phyloP scores from a whole-genome alignment of 345 rosid species.

The Aethionema arabicum region DNA sequence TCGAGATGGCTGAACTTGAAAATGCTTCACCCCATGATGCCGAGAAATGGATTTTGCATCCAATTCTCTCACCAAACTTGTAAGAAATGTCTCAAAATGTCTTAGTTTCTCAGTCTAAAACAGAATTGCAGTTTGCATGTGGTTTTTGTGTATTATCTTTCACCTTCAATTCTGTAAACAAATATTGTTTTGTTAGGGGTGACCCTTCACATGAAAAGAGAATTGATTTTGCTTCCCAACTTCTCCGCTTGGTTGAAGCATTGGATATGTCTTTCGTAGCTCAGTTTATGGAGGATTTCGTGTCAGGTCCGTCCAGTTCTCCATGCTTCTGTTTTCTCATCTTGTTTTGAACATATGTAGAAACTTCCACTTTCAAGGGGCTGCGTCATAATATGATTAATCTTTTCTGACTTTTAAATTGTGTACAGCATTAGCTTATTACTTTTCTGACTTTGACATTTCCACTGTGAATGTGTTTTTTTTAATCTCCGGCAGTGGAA shows the following conservation, averaged over 20 bases:
- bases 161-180: constrained; percentile 25
- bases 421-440: constrained; percentile 23
- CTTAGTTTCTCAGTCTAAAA: constrained; percentile 24
- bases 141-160: constrained; percentile 25
- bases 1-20: constrained; percentile 96
- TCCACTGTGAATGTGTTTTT: constrained; percentile 4
- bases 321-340: constrained; percentile 18
- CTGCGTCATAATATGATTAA: not conserved
- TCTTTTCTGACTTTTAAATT: constrained; percentile 5
- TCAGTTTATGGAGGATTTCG: constrained; percentile 91
- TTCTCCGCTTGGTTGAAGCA: constrained; percentile 72
- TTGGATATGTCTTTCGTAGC: constrained; percentile 65
- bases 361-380: constrained; percentile 20
- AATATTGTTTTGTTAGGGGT: constrained; percentile 41
- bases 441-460: constrained; percentile 1
- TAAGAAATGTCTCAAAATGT: constrained; percentile 45
- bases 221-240: constrained; percentile 81
- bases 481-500: constrained; percentile 56
- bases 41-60: constrained; percentile 71
- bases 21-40: constrained; percentile 92
- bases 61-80: constrained; percentile 61
- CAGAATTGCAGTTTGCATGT: constrained; percentile 23
- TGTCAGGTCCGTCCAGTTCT: constrained; percentile 62
- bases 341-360: constrained; percentile 26
- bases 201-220: constrained; percentile 56